These are phyloP conservation scores for Mangifera indica DNA, from an alignment of 345 rosid genomes.

Conservation along the genomic window DNA sequence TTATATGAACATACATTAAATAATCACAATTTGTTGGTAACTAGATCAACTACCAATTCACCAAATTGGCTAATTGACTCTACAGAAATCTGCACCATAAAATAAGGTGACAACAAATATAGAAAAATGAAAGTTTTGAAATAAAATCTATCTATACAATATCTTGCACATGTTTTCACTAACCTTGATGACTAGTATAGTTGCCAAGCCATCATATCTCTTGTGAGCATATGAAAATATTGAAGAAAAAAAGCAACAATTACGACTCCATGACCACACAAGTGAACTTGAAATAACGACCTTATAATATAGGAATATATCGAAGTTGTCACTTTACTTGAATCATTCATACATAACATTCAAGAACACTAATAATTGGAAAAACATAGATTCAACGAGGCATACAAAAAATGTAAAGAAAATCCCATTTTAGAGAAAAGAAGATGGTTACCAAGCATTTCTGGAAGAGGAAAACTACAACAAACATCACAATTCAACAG, in stretches of 20 bases:
- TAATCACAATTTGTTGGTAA: constrained; percentile 77
- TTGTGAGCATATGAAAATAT: constrained; percentile 67
- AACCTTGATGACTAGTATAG: constrained; percentile 86
- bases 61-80: constrained; percentile 73
- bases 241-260: constrained; percentile 11
- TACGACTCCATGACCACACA: constrained; percentile 1
- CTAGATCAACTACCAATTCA: constrained; percentile 87
- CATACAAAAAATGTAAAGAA: neutral
- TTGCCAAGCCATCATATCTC: constrained; percentile 79
- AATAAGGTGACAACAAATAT: neutral
- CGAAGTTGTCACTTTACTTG: neutral
- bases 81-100: constrained; percentile 36
- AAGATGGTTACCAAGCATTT: constrained; percentile 70
- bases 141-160: neutral
- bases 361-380: neutral
- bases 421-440: neutral
- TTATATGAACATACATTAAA: no score
- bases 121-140: neutral
- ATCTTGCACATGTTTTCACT: constrained; percentile 20
- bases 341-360: neutral
- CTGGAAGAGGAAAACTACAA: constrained; percentile 85
- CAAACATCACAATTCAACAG: constrained; percentile 94
- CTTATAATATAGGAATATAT: neutral
- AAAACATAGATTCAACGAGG: neutral
- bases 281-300: neutral